Percentiles rank a stretch among this genome's conserved stretches.
phyloP scores from a whole-genome alignment of 108 stramenopile genomes.

The Cyclotella kingstonii region DNA sequence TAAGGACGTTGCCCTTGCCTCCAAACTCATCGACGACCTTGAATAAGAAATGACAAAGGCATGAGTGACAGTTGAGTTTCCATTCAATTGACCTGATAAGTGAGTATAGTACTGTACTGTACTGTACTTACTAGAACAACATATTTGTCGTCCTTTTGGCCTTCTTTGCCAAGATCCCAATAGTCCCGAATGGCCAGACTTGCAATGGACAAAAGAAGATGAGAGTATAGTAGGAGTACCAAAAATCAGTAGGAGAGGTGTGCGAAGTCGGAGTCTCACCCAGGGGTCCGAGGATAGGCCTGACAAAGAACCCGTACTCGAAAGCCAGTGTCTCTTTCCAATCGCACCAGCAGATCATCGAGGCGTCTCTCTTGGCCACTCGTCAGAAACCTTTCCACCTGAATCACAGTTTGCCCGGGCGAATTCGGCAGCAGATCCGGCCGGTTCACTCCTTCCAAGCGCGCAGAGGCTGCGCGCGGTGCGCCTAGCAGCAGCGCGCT shows the following conservation, averaged over 20 bases:
- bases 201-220: neutral
- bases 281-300: constrained; percentile 83
- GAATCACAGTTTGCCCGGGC: constrained; percentile 73
- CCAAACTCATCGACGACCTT: constrained; percentile 83
- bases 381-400: constrained; percentile 81
- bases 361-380: constrained; percentile 75
- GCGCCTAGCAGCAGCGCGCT: too few species aligned
- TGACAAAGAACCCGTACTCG: constrained; percentile 79
- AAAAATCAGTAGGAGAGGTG: neutral
- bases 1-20: constrained; percentile 79
- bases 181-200: constrained; percentile 71
- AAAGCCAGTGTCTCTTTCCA: constrained; percentile 81
- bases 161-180: constrained; percentile 87
- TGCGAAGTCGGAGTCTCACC: constrained; percentile 12
- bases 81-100: too few species aligned
- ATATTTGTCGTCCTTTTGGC: constrained; percentile 88
- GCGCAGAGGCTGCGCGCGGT: constrained; percentile 62
- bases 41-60: neutral
- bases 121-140: constrained; percentile 65
- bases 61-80: neutral
- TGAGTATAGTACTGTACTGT: neutral
- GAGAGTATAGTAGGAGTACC: neutral
- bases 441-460: constrained; percentile 81
- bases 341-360: constrained; percentile 57
- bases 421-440: constrained; percentile 81